Evolutionary conservation across 2,329 filamentous ascomycete species (phyloP).

Genomic region (Huntiella decipiens): DNA sequence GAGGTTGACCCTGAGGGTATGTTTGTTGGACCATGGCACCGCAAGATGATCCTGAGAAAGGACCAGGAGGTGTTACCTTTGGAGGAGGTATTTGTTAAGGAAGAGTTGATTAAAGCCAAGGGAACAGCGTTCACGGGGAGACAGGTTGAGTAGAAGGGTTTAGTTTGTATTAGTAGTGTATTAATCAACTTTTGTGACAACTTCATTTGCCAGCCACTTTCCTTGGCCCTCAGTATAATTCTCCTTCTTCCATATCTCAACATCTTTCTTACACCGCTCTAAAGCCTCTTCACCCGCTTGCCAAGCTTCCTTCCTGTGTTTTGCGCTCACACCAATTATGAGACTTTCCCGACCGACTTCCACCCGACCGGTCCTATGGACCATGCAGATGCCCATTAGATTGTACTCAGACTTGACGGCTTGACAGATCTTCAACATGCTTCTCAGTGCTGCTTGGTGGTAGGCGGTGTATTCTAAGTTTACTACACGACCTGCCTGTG

Average conservation of each 20-base stretch:
- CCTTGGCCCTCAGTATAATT: conserved; percentile 63
- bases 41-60: conserved; percentile 39
- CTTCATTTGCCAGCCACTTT: conserved; percentile 75
- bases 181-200: conserved; percentile 37
- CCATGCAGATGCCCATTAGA: conserved; percentile 56
- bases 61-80: conserved; percentile 18
- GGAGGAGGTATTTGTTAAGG: conserved; percentile 11
- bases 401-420: conserved; percentile 38
- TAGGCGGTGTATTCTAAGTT: conserved; percentile 63
- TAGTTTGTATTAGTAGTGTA: not conserved
- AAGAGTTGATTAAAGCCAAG: not conserved
- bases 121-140: conserved; percentile 7
- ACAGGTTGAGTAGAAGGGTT: conserved; percentile 1
- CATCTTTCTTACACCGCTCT: conserved; percentile 65
- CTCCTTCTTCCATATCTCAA: conserved; percentile 94
- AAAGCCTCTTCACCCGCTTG: conserved; percentile 72
- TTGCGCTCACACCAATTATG: conserved; percentile 65
- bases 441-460: conserved; percentile 46
- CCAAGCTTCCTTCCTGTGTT: conserved; percentile 76
- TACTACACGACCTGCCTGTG: conserved; percentile 28
- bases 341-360: conserved; percentile 89
- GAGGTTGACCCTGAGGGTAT: conserved; percentile 62
- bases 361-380: conserved; percentile 70
- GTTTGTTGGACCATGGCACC: conserved; percentile 84
- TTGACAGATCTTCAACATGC: conserved; percentile 45